Conservation (phyloP, 1,284 basidiomycete species). For the Ustilago vetiveriae region DNA sequence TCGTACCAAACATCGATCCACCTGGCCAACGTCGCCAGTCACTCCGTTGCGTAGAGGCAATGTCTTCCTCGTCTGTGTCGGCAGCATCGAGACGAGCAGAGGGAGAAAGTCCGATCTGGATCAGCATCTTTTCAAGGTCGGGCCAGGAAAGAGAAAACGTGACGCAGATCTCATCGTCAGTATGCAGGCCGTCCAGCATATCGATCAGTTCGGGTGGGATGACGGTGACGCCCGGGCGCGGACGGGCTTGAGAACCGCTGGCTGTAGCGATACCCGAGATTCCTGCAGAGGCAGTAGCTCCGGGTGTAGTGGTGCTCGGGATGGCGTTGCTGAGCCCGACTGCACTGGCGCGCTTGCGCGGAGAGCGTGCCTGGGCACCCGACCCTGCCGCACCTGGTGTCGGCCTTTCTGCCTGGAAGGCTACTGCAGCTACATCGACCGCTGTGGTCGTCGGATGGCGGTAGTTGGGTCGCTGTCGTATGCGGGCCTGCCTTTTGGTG, state of each 20-base stretch:
- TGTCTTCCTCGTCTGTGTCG: conserved; percentile 40
- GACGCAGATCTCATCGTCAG: conserved; percentile 88
- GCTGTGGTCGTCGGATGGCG: conserved; percentile 58
- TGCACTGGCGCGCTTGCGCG: conserved; percentile 29
- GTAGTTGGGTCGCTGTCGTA: conserved; percentile 21
- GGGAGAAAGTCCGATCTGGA: conserved; percentile 32
- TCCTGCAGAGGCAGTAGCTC: background rate
- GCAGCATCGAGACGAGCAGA: background rate
- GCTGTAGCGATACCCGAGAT: conserved; percentile 3
- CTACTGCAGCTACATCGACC: conserved; percentile 55
- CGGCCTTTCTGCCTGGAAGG: conserved; percentile 37
- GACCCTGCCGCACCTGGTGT: background rate
- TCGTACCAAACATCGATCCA: conserved; percentile 6
- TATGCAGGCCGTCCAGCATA: conserved; percentile 84
- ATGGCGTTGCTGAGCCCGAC: conserved; percentile 19
- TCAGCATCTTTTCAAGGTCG: conserved; percentile 79
- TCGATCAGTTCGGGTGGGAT: conserved; percentile 71
- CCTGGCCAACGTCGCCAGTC: conserved; percentile 28
- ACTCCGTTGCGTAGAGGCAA: conserved; percentile 15
- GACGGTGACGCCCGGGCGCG: background rate
- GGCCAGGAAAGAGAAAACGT: conserved; percentile 84
- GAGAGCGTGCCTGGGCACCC: conserved; percentile 16
- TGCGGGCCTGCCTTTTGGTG: conserved; percentile 21
- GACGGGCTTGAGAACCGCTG: conserved; percentile 11
- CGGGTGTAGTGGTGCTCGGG: conserved; percentile 1